Percentiles rank a stretch among this genome's conserved stretches.
These are phyloP conservation scores for Leishmania turanica DNA, from an alignment of 208 protist genomes.

Conservation along the genomic window DNA sequence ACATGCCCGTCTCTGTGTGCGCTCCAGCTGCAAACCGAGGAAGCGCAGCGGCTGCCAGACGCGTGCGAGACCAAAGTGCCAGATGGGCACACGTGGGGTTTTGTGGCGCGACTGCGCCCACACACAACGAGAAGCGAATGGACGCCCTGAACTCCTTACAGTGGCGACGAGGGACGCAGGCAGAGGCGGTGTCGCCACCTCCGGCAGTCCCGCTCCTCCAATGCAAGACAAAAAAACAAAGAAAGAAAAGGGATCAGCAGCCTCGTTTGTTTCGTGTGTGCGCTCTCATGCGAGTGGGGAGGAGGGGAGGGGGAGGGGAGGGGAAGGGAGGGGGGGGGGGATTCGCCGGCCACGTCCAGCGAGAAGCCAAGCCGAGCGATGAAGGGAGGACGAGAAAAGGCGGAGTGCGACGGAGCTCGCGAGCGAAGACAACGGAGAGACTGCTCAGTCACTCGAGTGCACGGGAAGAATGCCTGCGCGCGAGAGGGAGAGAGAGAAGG, in stretches of 20 bases:
- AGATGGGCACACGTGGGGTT: background rate
- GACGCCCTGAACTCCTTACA: background rate
- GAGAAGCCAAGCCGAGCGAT: too few relatives aligned
- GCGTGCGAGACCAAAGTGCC: background rate
- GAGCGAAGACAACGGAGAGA: background rate
- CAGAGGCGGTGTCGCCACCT: background rate
- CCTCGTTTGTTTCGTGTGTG: background rate
- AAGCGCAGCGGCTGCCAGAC: background rate
- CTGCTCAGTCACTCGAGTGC: background rate
- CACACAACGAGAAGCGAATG: background rate
- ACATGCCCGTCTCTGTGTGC: background rate
- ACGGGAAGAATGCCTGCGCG: background rate
- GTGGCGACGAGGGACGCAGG: background rate
- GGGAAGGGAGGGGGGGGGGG: too few relatives aligned
- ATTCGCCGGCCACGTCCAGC: background rate
- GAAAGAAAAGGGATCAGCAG: background rate
- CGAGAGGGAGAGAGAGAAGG: background rate
- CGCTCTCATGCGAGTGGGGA: too few relatives aligned
- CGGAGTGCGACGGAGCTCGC: background rate
- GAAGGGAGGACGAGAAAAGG: background rate
- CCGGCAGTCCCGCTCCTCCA: background rate
- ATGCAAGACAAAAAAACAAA: background rate
- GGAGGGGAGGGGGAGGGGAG: too few relatives aligned
- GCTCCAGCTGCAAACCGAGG: background rate
- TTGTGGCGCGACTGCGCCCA: background rate